These are phyloP conservation scores for Fusarium udum DNA, from an alignment of 2,329 filamentous ascomycete species.

Conservation along the genomic window DNA sequence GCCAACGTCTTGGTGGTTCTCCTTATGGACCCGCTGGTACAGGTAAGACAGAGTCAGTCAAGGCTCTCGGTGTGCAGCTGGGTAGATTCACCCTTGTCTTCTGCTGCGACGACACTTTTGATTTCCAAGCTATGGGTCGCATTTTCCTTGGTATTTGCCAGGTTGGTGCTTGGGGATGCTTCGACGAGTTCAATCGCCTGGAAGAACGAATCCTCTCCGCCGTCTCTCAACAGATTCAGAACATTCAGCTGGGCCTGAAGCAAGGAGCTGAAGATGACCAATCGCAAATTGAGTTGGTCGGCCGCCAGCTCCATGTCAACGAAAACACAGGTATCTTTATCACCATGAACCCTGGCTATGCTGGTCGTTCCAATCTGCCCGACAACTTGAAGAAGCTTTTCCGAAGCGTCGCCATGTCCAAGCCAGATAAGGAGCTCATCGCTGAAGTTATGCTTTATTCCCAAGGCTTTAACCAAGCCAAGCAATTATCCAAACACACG, in stretches of 20 bases:
- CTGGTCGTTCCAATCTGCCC: constrained; percentile 94
- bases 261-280: constrained; percentile 83
- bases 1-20: constrained; percentile 93
- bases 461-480: constrained; percentile 97
- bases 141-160: constrained; percentile 99
- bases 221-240: constrained; percentile 98
- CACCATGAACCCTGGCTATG: constrained; percentile 99
- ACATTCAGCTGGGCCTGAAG: constrained; percentile 95
- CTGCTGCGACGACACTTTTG: constrained; percentile 99
- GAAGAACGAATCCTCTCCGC: constrained; percentile 98
- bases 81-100: constrained; percentile 98
- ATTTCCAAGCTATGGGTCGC: constrained; percentile 99
- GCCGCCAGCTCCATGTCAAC: constrained; percentile 89
- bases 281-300: constrained; percentile 92
- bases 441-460: constrained; percentile 99
- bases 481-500: constrained; percentile 90
- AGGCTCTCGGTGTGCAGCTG: constrained; percentile 94
- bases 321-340: constrained; percentile 98
- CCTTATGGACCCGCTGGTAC: constrained; percentile 98
- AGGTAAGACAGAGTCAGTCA: constrained; percentile 98
- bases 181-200: constrained; percentile 99
- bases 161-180: constrained; percentile 99
- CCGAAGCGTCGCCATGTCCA: constrained; percentile 99
- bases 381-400: constrained; percentile 99
- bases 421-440: constrained; percentile 99